A percentile compares a stretch with the other conserved stretches of the same genome.
Conservation (phyloP, 2,329 filamentous ascomycete species). For the Fonsecaea pugnacius region DNA sequence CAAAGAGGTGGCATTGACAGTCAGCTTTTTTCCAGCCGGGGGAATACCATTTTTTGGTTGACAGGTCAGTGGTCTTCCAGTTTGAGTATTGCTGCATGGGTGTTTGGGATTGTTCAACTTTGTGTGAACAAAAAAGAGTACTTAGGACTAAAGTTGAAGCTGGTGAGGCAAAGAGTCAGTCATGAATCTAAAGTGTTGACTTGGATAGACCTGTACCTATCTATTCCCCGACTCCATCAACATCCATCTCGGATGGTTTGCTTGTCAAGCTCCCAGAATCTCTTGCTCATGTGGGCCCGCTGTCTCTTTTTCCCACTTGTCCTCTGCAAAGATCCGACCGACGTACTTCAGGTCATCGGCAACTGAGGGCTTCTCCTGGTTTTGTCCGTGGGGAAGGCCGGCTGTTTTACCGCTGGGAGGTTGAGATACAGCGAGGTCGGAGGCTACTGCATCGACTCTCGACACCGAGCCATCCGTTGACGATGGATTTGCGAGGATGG, state of each 20-base stretch:
- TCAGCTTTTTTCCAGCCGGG: background rate
- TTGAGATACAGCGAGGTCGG: background rate
- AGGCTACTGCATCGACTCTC: background rate
- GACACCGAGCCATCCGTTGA: background rate
- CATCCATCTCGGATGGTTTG: background rate
- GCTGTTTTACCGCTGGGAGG: background rate
- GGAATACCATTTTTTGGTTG: background rate
- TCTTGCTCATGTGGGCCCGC: background rate
- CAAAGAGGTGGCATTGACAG: background rate
- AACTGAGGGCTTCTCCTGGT: background rate
- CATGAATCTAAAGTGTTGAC: background rate
- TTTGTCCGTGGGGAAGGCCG: background rate
- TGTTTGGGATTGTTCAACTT: background rate
- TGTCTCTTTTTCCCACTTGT: background rate
- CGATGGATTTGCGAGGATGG: background rate
- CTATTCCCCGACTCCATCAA: background rate
- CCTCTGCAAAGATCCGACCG: background rate
- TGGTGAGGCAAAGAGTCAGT: background rate
- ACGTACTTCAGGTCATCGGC: slow-evolving; percentile 5
- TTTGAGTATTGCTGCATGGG: background rate
- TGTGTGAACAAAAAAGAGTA: background rate
- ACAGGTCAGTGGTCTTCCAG: background rate
- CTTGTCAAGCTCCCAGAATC: too few species aligned
- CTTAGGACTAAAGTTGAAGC: background rate
- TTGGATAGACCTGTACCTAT: background rate